A percentile compares a stretch with the other conserved stretches of the same genome.
Conservation (phyloP, 306 rosid species). For the Canavalia gladiata region DNA sequence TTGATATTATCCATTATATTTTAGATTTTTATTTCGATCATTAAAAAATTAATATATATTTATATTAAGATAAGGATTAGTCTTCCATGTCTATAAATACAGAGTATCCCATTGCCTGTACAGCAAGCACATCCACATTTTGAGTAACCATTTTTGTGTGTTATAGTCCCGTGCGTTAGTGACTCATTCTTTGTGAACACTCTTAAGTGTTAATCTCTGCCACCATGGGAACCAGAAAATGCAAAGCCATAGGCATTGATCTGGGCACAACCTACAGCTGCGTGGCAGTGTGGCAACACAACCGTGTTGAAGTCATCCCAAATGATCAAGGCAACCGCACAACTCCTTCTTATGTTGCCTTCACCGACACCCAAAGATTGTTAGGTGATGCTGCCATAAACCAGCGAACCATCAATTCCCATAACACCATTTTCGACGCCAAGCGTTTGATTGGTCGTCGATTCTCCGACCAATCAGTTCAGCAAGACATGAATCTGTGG, state of each 20-base stretch:
- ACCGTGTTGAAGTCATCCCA: conserved; percentile 54
- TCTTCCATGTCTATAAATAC: too few species aligned
- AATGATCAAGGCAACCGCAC: conserved; percentile 58
- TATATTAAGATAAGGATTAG: too few species aligned
- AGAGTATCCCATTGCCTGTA: too few species aligned
- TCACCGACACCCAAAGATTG: conserved; percentile 48
- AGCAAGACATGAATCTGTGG: conserved; percentile 50
- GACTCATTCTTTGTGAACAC: not conserved
- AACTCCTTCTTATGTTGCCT: conserved; percentile 55
- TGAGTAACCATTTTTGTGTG: too few species aligned
- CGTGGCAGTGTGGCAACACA: conserved; percentile 55
- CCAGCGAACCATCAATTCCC: conserved; percentile 44
- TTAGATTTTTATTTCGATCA: too few species aligned
- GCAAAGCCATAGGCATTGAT: conserved; percentile 59
- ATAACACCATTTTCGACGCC: conserved; percentile 55
- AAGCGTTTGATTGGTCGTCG: conserved; percentile 52
- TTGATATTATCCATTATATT: too few species aligned
- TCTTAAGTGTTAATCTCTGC: not conserved
- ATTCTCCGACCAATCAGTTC: conserved; percentile 49
- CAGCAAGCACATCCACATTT: too few species aligned
- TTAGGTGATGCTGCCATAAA: conserved; percentile 51
- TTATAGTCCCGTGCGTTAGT: too few species aligned
- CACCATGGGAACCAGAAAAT: conserved; percentile 43
- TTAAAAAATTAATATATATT: too few species aligned
- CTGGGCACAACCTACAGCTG: conserved; percentile 61